Percentiles rank a stretch among this genome's conserved stretches.
These are phyloP conservation scores for Kodamaea kaohsiungensis DNA, from an alignment of 805 yeast genomes.

Conservation along the genomic window DNA sequence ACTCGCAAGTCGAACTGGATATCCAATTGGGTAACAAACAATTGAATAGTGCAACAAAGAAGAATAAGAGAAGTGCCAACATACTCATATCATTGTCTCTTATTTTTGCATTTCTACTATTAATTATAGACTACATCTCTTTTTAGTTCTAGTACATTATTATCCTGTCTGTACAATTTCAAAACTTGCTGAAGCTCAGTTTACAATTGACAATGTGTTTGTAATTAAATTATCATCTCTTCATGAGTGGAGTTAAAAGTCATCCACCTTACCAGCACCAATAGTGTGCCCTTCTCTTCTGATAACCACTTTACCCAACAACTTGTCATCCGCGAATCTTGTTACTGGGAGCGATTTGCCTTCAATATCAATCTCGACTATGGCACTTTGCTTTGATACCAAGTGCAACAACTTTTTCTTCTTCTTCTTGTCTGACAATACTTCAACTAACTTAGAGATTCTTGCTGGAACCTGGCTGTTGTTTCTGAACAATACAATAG, in stretches of 20 bases:
- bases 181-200: neutral
- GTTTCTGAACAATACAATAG: conserved; percentile 75
- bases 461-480: conserved; percentile 72
- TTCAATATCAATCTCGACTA: conserved; percentile 54
- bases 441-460: conserved; percentile 45
- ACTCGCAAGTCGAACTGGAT: conserved; percentile 64
- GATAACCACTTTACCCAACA: conserved; percentile 66
- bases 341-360: conserved; percentile 54
- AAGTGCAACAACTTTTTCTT: conserved; percentile 48
- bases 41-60: conserved; percentile 63
- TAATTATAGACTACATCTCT: conserved; percentile 52
- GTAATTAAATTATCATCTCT: no score
- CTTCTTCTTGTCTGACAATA: conserved; percentile 24
- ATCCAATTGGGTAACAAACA: conserved; percentile 71
- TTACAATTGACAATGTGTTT: no score
- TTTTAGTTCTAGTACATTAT: conserved; percentile 6
- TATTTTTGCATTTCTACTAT: conserved; percentile 53
- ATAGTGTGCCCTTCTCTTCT: conserved; percentile 70
- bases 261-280: conserved; percentile 59
- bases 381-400: conserved; percentile 58
- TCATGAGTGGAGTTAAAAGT: conserved; percentile 7
- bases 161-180: neutral
- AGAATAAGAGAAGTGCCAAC: conserved; percentile 60
- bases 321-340: conserved; percentile 46
- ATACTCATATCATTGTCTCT: conserved; percentile 57